phyloP scores from a whole-genome alignment of 116 monocot species.

The Trichopus zeylanicus region DNA sequence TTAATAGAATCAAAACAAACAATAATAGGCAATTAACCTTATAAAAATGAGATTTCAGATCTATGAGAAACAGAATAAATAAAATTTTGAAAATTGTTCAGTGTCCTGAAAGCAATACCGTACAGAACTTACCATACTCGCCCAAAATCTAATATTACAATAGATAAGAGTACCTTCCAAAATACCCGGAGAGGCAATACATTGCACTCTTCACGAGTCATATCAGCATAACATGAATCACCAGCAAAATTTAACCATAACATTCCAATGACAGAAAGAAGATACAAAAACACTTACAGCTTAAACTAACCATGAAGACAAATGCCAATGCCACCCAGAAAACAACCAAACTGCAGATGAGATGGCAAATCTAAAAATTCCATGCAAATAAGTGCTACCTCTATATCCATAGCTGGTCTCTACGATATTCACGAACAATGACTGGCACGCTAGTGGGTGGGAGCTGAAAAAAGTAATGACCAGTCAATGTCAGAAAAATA shows the following conservation, averaged over 20 bases:
- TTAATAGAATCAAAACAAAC: neutral
- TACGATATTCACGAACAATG: constrained; percentile 80
- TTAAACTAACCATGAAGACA: constrained; percentile 4
- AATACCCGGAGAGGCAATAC: constrained; percentile 43
- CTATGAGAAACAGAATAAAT: neutral
- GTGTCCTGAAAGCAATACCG: neutral
- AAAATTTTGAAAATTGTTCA: neutral
- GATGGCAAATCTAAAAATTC: constrained; percentile 2
- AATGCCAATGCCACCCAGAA: constrained; percentile 2
- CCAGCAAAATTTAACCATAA: constrained; percentile 5
- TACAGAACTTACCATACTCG: neutral
- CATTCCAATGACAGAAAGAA: constrained; percentile 14
- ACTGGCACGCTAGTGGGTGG: constrained; percentile 97
- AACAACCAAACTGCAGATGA: neutral
- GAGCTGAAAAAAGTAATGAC: constrained; percentile 48
- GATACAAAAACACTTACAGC: constrained; percentile 1
- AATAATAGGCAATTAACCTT: neutral
- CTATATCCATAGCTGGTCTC: constrained; percentile 80
- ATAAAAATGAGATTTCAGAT: neutral
- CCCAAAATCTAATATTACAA: constrained; percentile 7
- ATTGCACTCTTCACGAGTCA: constrained; percentile 47
- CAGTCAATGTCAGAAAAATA: neutral
- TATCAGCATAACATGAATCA: constrained; percentile 1
- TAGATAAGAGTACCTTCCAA: constrained; percentile 9
- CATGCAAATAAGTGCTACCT: neutral